A percentile compares a stretch with the other conserved stretches of the same genome.
Conservation (phyloP, 2,329 filamentous ascomycete genomes). For the Volutella citrinella region DNA sequence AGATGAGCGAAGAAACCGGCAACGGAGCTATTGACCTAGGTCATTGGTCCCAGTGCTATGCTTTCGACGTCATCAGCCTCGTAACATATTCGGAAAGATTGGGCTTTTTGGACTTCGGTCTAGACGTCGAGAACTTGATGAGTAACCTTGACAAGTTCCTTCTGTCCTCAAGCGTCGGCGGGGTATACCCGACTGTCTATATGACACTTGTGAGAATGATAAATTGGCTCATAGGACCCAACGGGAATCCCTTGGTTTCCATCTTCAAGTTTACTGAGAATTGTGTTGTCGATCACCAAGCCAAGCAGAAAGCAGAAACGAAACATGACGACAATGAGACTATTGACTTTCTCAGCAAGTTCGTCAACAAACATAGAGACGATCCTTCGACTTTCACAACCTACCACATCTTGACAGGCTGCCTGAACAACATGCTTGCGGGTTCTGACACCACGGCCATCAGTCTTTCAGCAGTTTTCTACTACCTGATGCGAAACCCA, state of each 20-base stretch:
- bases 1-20: slow-evolving; percentile 1
- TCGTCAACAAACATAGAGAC: neutral
- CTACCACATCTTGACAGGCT: slow-evolving; percentile 2
- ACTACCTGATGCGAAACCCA: slow-evolving; percentile 2
- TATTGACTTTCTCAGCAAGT: slow-evolving; percentile 1
- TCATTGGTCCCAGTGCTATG: slow-evolving; percentile 7
- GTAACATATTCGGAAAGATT: slow-evolving; percentile 3
- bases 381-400: neutral
- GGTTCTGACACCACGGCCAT: too few species aligned
- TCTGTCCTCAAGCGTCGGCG: neutral
- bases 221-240: neutral
- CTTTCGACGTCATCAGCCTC: slow-evolving; percentile 3
- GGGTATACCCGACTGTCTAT: slow-evolving; percentile 1
- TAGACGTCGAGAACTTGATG: slow-evolving; percentile 1
- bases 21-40: slow-evolving; percentile 1
- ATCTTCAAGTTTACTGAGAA: slow-evolving; percentile 4
- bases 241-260: neutral
- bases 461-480: slow-evolving; percentile 1
- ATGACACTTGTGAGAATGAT: neutral
- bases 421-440: slow-evolving; percentile 2
- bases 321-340: neutral
- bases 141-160: slow-evolving; percentile 3
- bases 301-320: neutral
- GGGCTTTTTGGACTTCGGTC: slow-evolving; percentile 2
- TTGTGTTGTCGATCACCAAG: slow-evolving; percentile 2